Evolutionary conservation across 2,329 filamentous ascomycete genomes (phyloP).

Genomic region (Bipolaris zeicola): DNA sequence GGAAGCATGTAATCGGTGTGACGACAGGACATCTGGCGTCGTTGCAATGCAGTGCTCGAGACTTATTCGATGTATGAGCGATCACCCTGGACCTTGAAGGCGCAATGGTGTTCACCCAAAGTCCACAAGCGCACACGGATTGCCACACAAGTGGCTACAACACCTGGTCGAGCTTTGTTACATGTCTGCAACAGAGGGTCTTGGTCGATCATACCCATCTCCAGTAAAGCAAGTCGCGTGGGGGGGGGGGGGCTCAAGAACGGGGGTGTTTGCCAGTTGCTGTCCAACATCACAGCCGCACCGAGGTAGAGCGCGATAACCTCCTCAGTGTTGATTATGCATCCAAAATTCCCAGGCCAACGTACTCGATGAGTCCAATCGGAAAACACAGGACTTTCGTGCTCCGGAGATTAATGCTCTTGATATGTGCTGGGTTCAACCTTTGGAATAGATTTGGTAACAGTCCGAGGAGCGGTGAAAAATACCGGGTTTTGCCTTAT

Average conservation of each 20-base stretch:
- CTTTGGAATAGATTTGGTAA: not conserved
- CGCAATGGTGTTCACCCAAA: conserved; percentile 25
- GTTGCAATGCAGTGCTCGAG: no score
- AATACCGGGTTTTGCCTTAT: conserved; percentile 21
- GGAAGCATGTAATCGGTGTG: conserved; percentile 24
- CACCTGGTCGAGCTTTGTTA: conserved; percentile 7
- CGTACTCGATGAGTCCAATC: conserved; percentile 31
- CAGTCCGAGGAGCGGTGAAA: conserved; percentile 32
- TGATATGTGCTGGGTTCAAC: not conserved
- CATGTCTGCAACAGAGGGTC: conserved; percentile 19
- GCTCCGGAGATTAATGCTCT: conserved; percentile 15
- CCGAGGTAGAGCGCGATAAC: conserved; percentile 23
- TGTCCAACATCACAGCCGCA: conserved; percentile 28
- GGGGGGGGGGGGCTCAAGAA: conserved; percentile 21
- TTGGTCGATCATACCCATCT: conserved; percentile 33
- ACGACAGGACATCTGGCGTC: no score
- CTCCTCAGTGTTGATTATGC: conserved; percentile 26
- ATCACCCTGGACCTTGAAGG: conserved; percentile 19
- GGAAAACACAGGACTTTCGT: conserved; percentile 32
- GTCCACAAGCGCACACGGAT: conserved; percentile 18
- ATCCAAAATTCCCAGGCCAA: conserved; percentile 22
- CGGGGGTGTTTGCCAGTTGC: conserved; percentile 26
- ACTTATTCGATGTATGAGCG: no score
- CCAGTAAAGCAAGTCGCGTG: conserved; percentile 26
- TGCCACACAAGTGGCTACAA: conserved; percentile 2